Conservation (phyloP, 2,329 filamentous ascomycete genomes). For the Ascosphaera aggregata region DNA sequence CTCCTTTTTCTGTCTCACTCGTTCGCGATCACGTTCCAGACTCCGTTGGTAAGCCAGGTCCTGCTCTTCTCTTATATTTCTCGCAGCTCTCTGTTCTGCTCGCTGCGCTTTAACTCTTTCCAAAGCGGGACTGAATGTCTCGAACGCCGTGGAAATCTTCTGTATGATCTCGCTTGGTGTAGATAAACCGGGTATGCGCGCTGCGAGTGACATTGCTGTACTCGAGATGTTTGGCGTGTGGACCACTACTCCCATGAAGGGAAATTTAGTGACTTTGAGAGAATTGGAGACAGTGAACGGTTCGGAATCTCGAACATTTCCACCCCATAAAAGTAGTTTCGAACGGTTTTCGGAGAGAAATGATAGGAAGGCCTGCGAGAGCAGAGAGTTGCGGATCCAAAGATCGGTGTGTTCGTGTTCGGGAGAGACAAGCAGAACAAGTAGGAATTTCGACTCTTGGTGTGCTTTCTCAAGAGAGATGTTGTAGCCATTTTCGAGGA, state of each 20-base stretch:
- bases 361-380: slow-evolving; percentile 46
- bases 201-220: slow-evolving; percentile 75
- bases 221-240: slow-evolving; percentile 67
- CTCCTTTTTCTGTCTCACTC: slow-evolving; percentile 51
- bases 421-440: slow-evolving; percentile 72
- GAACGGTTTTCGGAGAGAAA: slow-evolving; percentile 55
- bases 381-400: slow-evolving; percentile 63
- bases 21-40: slow-evolving; percentile 66
- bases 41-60: slow-evolving; percentile 87
- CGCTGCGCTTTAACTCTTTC: slow-evolving; percentile 51
- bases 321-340: slow-evolving; percentile 75
- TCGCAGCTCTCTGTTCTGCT: slow-evolving; percentile 56
- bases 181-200: slow-evolving; percentile 51
- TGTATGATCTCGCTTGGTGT: slow-evolving; percentile 47
- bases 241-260: slow-evolving; percentile 66
- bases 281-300: slow-evolving; percentile 82
- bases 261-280: slow-evolving; percentile 76
- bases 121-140: slow-evolving; percentile 53
- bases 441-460: slow-evolving; percentile 68
- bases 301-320: slow-evolving; percentile 79
- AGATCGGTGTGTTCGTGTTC: slow-evolving; percentile 80
- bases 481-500: slow-evolving; percentile 74
- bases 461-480: slow-evolving; percentile 80
- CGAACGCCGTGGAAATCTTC: slow-evolving; percentile 50
- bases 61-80: slow-evolving; percentile 65